These are phyloP conservation scores for Microbotryum violaceum DNA, from an alignment of 1,284 basidiomycete species.

Conservation along the genomic window DNA sequence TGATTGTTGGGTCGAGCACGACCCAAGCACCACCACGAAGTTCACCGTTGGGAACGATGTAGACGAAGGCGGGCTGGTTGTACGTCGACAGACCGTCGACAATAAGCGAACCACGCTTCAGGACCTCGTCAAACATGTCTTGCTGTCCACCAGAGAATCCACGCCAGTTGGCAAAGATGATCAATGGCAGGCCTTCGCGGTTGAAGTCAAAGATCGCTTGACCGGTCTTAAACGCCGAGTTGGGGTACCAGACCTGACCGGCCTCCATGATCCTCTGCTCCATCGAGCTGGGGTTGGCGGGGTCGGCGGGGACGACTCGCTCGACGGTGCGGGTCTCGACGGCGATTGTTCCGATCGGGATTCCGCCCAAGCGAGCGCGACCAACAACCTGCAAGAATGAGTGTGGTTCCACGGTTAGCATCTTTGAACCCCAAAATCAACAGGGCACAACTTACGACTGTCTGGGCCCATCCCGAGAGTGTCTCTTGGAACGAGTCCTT, in stretches of 20 bases:
- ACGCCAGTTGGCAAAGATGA: slow-evolving; percentile 99
- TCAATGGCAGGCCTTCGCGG: slow-evolving; percentile 89
- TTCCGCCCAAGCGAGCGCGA: slow-evolving; percentile 90
- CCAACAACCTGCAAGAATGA: slow-evolving; percentile 55
- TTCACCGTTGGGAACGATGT: slow-evolving; percentile 97
- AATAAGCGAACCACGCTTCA: slow-evolving; percentile 52
- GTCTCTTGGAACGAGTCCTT: slow-evolving; percentile 94
- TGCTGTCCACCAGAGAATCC: slow-evolving; percentile 99
- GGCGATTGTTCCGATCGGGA: slow-evolving; percentile 95
- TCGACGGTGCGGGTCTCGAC: slow-evolving; percentile 98
- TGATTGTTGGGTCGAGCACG: slow-evolving; percentile 92
- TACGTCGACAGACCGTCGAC: slow-evolving; percentile 96
- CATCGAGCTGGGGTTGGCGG: slow-evolving; percentile 95
- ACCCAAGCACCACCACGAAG: slow-evolving; percentile 99
- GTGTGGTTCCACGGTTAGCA: not conserved
- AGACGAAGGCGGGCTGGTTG: slow-evolving; percentile 98
- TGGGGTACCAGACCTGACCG: slow-evolving; percentile 99
- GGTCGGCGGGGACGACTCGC: slow-evolving; percentile 92
- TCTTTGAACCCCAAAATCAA: not conserved
- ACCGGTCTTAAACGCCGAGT: slow-evolving; percentile 99
- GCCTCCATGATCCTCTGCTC: slow-evolving; percentile 99
- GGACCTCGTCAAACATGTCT: slow-evolving; percentile 62
- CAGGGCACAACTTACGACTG: slow-evolving; percentile 54
- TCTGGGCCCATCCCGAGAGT: slow-evolving; percentile 92
- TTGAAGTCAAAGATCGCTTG: slow-evolving; percentile 99